Base-by-base conservation (phyloP, 176 grass and related monocot genomes). In the Hyparrhenia diplandra region DNA sequence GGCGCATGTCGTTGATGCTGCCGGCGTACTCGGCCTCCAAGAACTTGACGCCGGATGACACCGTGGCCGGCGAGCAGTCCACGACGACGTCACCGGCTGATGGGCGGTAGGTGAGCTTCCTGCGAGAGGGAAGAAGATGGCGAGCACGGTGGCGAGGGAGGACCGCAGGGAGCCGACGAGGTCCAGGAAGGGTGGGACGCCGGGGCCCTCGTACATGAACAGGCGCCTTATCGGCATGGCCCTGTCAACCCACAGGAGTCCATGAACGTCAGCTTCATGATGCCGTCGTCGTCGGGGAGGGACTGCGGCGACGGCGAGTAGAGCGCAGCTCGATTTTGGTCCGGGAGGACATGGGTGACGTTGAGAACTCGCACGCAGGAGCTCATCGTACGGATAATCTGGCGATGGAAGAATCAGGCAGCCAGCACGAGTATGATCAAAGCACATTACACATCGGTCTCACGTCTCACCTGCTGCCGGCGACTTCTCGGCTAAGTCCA, bases 1-100 rank as follows among this genome's bases (percentile, higher is more conserved):
- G 60, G 23, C 17, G 37, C 64, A 91, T 82, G 58, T 65, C 75
- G 54, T 74, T 67, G 35, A 24, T 21, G 9, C 25, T 47, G 4
- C 2, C 67, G 17, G 39, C 12, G 68, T 34, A 80, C 72, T 91
- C 89, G 3, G 89, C 89, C 82, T 88, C 86, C 4, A 79, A 59
- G 54, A 88, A 80, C 69, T 16, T 63, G 42, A 88, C 82, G 9
- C 82, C 68, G 0, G 75, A 6, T 0, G 66, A 63, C 13, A 80
- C 59, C 6, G 57, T 59, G 0, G 7, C 35, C 1, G 20, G 16
- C 0, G 87, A 75, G 60, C 74, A 89, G 67, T 90, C 88, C 6
- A 90, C 30, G 30, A 76, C 49, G 73, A 87, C 32, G 63, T 78
- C 74, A 2, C 43, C 17, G 1, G 74, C 6, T 5, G 73, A 41